Evolutionary conservation across 2,329 filamentous ascomycete genomes (phyloP), one percentile per base, ranked within the genome.

Genomic region (Furcasterigmium sp.): DNA sequence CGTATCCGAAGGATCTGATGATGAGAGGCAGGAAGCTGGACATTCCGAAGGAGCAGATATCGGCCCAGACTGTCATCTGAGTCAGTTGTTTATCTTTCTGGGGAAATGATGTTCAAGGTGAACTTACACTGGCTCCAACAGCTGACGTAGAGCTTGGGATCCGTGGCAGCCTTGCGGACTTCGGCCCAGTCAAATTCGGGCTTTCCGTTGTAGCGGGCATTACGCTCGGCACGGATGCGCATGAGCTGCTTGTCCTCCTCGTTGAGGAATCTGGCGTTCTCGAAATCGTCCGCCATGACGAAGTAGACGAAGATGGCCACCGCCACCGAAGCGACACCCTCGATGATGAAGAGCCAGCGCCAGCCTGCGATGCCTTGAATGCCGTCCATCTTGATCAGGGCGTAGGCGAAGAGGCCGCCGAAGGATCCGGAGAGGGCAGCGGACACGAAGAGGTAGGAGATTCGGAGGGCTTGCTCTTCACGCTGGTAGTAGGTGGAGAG

Each of bases 241-340:
- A 51, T 23, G 18, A 52, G 46, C 14, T 41, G 41, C 37, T 47
- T 47, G 36, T 52, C 50, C 32, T 50, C 47, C 18, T 42, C 42
- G 23, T 34, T 37, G n/a, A 51, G 49, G 45, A 47, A 51, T 23
- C 45, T 51, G 2, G 49, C 49, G 4, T 45, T 48, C 9, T 47
- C 42, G 2, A 49, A 47, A 40, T 46, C 51, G 18, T 53, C 49
- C 0, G 49, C 47, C 1, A 53, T 48, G 3, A 49, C 25, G 34
- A 52, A 41, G 0, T 28, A 41, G 1, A 46, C 45, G 2, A 72
- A 58, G n/a, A 85, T 54, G 4, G 82, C 83, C 10, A 60, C 85
- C 1, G 87, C 10, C 7, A 85, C 72, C 0, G 84, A 87, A 0
- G 75, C 74, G 9, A 86, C 67, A 7, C 85, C 85, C 61, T 84